Evolutionary conservation across 306 rosid species (phyloP).

Genomic region (Vicia faba): DNA sequence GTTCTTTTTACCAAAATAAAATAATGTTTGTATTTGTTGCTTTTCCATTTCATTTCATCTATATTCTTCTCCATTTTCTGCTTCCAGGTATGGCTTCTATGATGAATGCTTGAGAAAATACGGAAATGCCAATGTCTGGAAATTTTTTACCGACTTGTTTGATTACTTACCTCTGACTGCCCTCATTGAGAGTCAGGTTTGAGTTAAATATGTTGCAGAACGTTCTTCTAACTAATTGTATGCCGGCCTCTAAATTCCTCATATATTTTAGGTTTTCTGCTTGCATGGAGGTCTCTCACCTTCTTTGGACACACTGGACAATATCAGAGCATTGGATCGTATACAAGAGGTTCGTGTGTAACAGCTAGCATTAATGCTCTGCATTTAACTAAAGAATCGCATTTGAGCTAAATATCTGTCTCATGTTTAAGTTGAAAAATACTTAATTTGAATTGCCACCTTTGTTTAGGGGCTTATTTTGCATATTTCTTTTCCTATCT

Average conservation of each 20-base stretch:
- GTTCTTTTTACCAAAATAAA: neutral
- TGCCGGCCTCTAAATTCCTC: slow-evolving; percentile 39
- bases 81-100: slow-evolving; percentile 93
- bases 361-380: slow-evolving; percentile 25
- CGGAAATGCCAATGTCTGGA: slow-evolving; percentile 99
- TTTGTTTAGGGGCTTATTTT: slow-evolving; percentile 3
- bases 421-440: slow-evolving; percentile 16
- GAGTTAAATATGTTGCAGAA: slow-evolving; percentile 38
- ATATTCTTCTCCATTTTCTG: slow-evolving; percentile 27
- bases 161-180: slow-evolving; percentile 98
- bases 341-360: slow-evolving; percentile 76
- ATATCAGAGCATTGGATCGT: slow-evolving; percentile 90
- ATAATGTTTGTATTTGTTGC: slow-evolving; percentile 6
- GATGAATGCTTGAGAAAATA: slow-evolving; percentile 99
- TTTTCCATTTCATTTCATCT: slow-evolving; percentile 37
- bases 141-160: slow-evolving; percentile 83
- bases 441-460: slow-evolving; percentile 25
- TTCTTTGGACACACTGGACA: slow-evolving; percentile 93
- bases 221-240: slow-evolving; percentile 27
- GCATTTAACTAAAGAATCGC: slow-evolving; percentile 10
- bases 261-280: slow-evolving; percentile 76
- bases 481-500: slow-evolving; percentile 1
- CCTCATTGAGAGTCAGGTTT: slow-evolving; percentile 97
- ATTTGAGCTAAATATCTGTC: slow-evolving; percentile 16
- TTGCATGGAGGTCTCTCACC: slow-evolving; percentile 99